Evolutionary conservation across 768 basidiomycete genomes (phyloP).

Genomic region (Chlorophyllum brunneum): DNA sequence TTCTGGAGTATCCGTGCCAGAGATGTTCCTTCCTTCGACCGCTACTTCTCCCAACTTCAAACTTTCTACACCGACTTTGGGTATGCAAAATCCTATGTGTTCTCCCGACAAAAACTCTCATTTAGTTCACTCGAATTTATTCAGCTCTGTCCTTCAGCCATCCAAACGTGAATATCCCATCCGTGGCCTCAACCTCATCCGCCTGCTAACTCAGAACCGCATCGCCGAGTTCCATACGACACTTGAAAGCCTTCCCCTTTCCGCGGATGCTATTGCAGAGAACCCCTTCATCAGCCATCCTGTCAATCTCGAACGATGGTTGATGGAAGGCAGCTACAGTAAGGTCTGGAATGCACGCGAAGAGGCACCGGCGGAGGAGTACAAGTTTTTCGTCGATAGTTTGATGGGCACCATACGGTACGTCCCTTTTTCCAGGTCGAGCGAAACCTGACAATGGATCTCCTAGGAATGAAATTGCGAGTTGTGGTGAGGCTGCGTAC

Average conservation of each 20-base stretch:
- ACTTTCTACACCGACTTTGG: conserved; percentile 87
- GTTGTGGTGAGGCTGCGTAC: conserved; percentile 93
- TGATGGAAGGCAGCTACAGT: conserved; percentile 98
- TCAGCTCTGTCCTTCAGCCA: conserved; percentile 63
- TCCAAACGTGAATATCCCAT: conserved; percentile 87
- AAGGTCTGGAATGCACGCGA: conserved; percentile 96
- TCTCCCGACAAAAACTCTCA: no score
- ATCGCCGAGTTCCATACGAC: conserved; percentile 98
- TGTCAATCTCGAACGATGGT: conserved; percentile 90
- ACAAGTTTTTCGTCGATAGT: conserved; percentile 90
- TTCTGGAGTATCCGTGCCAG: conserved; percentile 87
- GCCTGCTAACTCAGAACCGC: conserved; percentile 90
- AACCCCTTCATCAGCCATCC: conserved; percentile 81
- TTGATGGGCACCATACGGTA: conserved; percentile 93
- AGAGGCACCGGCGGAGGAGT: conserved; percentile 90
- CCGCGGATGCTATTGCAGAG: conserved; percentile 57
- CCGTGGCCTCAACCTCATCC: conserved; percentile 91
- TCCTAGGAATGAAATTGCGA: conserved; percentile 90
- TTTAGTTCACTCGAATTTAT: neutral
- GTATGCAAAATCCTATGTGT: conserved; percentile 29
- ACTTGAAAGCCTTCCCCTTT: conserved; percentile 73
- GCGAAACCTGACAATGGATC: neutral
- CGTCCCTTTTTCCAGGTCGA: conserved; percentile 16
- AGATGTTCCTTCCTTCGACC: conserved; percentile 90
- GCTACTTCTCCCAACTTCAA: conserved; percentile 90